These are phyloP conservation scores for Periglandula ipomoeae DNA, from an alignment of 2,329 filamentous ascomycete genomes.

Conservation along the genomic window DNA sequence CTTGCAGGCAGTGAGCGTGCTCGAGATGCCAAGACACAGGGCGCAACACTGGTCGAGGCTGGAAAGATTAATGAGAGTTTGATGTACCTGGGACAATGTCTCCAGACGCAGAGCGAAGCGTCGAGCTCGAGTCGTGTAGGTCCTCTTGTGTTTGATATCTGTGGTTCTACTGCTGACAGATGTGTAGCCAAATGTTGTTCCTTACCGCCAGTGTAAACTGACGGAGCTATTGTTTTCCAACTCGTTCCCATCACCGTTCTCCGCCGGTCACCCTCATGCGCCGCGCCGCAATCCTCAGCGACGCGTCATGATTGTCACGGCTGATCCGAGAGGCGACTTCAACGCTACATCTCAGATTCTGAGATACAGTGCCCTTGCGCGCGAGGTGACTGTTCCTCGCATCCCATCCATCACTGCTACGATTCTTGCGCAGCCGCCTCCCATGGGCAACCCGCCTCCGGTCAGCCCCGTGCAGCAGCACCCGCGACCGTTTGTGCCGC, in stretches of 20 bases:
- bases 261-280: conserved; percentile 25
- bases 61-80: conserved; percentile 98
- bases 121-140: conserved; percentile 63
- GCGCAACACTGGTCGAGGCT: conserved; percentile 84
- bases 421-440: conserved; percentile 38
- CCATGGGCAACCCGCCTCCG: conserved; percentile 15
- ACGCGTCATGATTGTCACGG: conserved; percentile 92
- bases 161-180: not conserved
- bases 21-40: conserved; percentile 86
- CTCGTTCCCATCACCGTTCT: conserved; percentile 60
- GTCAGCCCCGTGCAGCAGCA: conserved; percentile 24
- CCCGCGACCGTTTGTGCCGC: conserved; percentile 31
- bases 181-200: conserved; percentile 59
- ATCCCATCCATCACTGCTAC: conserved; percentile 74
- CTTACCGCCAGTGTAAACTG: conserved; percentile 76
- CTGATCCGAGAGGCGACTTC: conserved; percentile 86
- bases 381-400: conserved; percentile 85
- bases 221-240: conserved; percentile 84
- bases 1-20: conserved; percentile 90
- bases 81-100: conserved; percentile 95
- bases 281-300: conserved; percentile 64
- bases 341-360: conserved; percentile 96
- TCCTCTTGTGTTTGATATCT: not conserved
- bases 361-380: conserved; percentile 83
- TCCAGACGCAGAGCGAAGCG: conserved; percentile 86